Percentiles rank a stretch among this genome's conserved stretches.
These are phyloP conservation scores for Sarocladium brachiariae DNA, from an alignment of 2,329 filamentous ascomycete genomes.

Conservation along the genomic window DNA sequence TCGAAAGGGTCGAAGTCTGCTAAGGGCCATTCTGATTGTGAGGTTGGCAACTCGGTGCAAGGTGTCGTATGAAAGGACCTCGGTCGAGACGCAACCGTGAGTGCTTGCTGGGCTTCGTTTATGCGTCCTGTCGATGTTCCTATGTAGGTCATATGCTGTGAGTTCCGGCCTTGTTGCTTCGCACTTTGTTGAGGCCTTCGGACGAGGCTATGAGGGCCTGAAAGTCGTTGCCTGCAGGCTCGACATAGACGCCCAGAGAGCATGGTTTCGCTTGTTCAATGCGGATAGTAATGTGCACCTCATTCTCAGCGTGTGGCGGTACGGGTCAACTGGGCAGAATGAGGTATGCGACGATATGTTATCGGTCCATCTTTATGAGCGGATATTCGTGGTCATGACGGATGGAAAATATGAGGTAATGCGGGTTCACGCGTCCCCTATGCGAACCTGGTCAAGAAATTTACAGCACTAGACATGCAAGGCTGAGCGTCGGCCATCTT, in stretches of 20 bases:
- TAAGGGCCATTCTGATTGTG: no score
- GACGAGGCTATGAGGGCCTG: neutral
- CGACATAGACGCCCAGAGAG: neutral
- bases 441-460: neutral
- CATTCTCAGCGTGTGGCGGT: neutral
- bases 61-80: no score
- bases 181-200: neutral
- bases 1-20: neutral
- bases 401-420: neutral
- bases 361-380: neutral
- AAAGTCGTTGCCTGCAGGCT: neutral
- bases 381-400: neutral
- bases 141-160: neutral
- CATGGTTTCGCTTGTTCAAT: neutral
- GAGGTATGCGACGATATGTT: neutral
- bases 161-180: neutral
- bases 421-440: neutral
- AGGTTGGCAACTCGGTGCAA: no score
- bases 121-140: neutral
- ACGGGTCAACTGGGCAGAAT: no score
- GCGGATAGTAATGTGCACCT: no score
- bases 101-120: neutral
- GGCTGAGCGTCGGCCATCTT: neutral
- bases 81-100: neutral
- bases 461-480: conserved; percentile 4